Conservation (phyloP, 371 early-diverging fungal genomes). For the Actinomortierella wolfii region DNA sequence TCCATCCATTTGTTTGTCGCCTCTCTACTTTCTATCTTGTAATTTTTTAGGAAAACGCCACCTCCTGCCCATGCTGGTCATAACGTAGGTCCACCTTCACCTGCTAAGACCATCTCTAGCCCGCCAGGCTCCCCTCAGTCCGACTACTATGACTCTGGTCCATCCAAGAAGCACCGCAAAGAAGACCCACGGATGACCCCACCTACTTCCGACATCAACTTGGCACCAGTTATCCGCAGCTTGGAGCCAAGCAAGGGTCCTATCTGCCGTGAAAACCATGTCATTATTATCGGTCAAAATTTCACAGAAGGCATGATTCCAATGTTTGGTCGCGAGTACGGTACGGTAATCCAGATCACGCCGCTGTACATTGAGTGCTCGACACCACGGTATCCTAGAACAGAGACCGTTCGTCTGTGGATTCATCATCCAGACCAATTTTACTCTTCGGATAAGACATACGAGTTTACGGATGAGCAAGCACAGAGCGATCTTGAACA, state of each 20-base stretch:
- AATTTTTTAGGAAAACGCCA: conserved; percentile 20
- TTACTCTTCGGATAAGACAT: conserved; percentile 35
- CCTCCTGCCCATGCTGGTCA: conserved; percentile 20
- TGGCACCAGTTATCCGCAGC: conserved; percentile 31
- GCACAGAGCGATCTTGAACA: conserved; percentile 42
- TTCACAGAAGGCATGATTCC: conserved; percentile 42
- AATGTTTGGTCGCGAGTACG: conserved; percentile 40
- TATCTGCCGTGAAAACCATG: conserved; percentile 45
- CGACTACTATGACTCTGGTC: conserved; percentile 18
- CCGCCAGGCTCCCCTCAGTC: conserved; percentile 28
- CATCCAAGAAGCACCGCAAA: conserved; percentile 26
- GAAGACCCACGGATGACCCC: conserved; percentile 34
- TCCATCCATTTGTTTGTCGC: too few species aligned
- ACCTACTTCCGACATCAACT: conserved; percentile 21
- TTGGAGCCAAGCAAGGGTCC: conserved; percentile 34
- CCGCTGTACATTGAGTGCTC: conserved; percentile 43
- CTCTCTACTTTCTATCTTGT: too few species aligned
- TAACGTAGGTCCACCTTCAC: conserved; percentile 27
- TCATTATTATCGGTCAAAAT: conserved; percentile 44
- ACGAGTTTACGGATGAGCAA: conserved; percentile 41
- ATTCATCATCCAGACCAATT: conserved; percentile 31
- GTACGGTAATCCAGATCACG: conserved; percentile 38
- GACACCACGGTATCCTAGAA: conserved; percentile 26
- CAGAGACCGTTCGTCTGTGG: conserved; percentile 33
- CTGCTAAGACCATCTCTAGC: conserved; percentile 37